phyloP scores from a whole-genome alignment of 2,329 filamentous ascomycete species.

The Aspergillus phoenicis region DNA sequence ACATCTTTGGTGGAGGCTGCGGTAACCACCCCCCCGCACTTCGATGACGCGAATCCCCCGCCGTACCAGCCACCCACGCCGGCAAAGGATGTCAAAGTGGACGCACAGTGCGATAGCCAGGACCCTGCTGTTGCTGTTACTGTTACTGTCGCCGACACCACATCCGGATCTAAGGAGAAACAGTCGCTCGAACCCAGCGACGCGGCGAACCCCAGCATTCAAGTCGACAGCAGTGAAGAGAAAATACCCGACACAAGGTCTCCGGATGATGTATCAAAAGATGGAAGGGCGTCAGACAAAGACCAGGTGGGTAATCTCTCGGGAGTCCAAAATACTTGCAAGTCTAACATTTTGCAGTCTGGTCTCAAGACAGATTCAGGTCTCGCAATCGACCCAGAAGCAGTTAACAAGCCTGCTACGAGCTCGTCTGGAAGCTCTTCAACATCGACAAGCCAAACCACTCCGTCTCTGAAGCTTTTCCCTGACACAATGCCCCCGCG shows the following conservation, averaged over 20 bases:
- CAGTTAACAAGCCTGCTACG: slow-evolving; percentile 9
- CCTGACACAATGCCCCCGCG: slow-evolving; percentile 37
- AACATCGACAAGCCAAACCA: slow-evolving; percentile 14
- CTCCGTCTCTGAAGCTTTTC: slow-evolving; percentile 35
- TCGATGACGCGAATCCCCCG: slow-evolving; percentile 27
- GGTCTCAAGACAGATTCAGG: neutral
- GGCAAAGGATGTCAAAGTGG: neutral
- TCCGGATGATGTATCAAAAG: neutral
- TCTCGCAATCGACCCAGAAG: neutral
- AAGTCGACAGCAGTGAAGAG: neutral
- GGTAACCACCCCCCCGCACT: slow-evolving; percentile 30
- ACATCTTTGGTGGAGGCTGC: slow-evolving; percentile 37
- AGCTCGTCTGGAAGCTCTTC: slow-evolving; percentile 17
- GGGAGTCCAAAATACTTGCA: neutral
- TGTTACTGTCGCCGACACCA: neutral
- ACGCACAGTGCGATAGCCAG: neutral
- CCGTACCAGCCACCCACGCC: slow-evolving; percentile 19
- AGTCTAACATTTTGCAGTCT: slow-evolving; percentile 14
- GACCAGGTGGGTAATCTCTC: slow-evolving; percentile 8
- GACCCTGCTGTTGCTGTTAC: neutral
- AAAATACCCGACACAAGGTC: neutral
- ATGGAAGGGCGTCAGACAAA: neutral
- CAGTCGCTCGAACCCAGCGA: neutral
- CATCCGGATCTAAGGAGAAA: neutral
- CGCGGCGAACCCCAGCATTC: neutral